Conservation (phyloP, 805 yeast genomes). For the Komagataella pastoris region DNA sequence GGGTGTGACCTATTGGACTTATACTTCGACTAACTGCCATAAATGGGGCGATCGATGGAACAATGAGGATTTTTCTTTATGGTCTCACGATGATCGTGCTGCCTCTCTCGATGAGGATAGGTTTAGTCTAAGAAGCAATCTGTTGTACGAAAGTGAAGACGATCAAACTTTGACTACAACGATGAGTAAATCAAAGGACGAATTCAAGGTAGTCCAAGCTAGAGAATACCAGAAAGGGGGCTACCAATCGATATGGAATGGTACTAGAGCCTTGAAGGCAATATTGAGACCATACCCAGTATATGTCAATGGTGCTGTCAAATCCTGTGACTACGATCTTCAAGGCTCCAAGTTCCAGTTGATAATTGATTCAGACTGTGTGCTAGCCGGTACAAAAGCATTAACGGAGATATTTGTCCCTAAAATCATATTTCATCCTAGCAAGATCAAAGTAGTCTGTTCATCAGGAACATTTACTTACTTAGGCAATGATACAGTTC, state of each 20-base stretch:
- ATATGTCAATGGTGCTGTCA: constrained; percentile 46
- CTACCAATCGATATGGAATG: constrained; percentile 14
- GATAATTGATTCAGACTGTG: constrained; percentile 21
- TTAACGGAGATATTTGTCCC: background rate
- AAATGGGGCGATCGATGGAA: constrained; percentile 90
- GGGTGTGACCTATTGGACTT: constrained; percentile 80
- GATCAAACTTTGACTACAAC: background rate
- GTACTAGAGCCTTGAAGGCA: constrained; percentile 66
- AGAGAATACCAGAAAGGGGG: background rate
- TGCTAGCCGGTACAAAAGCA: constrained; percentile 4
- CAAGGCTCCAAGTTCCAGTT: constrained; percentile 30
- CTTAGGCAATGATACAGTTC: background rate
- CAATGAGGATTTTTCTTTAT: constrained; percentile 84
- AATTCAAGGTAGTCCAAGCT: background rate
- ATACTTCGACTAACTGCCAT: constrained; percentile 60
- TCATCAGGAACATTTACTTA: background rate
- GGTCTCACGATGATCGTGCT: constrained; percentile 48
- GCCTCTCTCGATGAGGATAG: background rate
- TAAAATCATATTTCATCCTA: background rate
- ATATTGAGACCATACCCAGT: constrained; percentile 68
- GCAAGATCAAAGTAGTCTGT: background rate
- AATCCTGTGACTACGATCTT: constrained; percentile 46
- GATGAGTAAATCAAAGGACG: background rate
- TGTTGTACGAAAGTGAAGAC: background rate
- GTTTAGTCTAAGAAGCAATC: background rate